Base-by-base conservation (phyloP, 352 stramenopile genomes). In the Phytophthora cajani region DNA sequence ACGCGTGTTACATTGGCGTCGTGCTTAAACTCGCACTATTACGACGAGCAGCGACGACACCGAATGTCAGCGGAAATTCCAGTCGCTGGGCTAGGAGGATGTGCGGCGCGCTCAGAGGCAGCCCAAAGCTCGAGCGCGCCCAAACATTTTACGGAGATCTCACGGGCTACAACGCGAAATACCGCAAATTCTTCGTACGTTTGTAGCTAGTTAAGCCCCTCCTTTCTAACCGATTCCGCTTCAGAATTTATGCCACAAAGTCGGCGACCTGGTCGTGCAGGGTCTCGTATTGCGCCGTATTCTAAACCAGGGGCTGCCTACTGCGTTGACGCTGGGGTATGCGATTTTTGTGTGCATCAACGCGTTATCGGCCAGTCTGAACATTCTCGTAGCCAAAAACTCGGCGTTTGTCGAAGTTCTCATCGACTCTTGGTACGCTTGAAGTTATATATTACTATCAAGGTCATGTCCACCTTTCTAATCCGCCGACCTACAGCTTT, bases 361-460 rank as follows among this genome's bases (percentile, higher is more conserved):
- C 50, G 58, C 51, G 1, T n/a, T 73, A 23, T 72, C 67, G 0
- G 69, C 52, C 16, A 60, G 61, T 14, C 11, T 60, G 10, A 69
- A 66, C 10, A 64, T 82, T 21, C 5, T 77, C 3, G 14, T 38
- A 10, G 8, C 40, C 5, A 67, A 50, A 9, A 38, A 71, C 17
- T 73, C 75, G 1, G 68, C 68, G 0, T 78, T 82, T 51, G 36
- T 42, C 9, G 72, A 82, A 58, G 62, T 82, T n/a, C 58, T 82
- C 8, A 65, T 80, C 7, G 75, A 82, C 64, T 80, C 64, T 0
- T 32, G 67, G 36, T 73, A 73, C 42, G 14, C 40, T 21, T 49
- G 40, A 19, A 6, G 16, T 21, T 50, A 27, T 27, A 27, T 3
- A 27, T 27, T 32, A 50, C 44, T 50, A 10, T 19, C 12, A 32